phyloP scores from a whole-genome alignment of 768 basidiomycete species.

The Tylopilus vinaceipallidus region DNA sequence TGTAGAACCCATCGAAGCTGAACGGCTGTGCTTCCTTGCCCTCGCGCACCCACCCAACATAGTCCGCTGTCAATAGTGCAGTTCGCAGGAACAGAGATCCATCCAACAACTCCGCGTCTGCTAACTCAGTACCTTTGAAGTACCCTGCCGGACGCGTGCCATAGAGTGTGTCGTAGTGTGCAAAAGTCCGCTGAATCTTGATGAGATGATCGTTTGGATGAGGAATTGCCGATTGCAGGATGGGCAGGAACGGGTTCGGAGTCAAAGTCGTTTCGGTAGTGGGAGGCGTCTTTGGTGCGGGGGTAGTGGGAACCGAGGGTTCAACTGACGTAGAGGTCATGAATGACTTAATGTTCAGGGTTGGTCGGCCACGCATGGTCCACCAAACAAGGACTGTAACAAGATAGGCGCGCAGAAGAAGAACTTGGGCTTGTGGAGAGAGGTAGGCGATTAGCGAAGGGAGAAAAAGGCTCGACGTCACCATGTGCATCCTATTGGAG shows the following conservation, averaged over 20 bases:
- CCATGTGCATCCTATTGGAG: constrained; percentile 25
- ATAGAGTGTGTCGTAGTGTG: constrained; percentile 34
- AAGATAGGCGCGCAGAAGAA: constrained; percentile 33
- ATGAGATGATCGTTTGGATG: constrained; percentile 35
- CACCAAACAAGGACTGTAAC: constrained; percentile 26
- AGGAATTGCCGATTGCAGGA: constrained; percentile 37
- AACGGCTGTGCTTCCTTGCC: constrained; percentile 28
- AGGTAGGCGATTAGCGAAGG: constrained; percentile 21
- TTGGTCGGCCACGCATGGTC: constrained; percentile 30
- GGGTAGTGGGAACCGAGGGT: constrained; percentile 6
- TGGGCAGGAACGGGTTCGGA: constrained; percentile 40
- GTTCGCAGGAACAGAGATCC: constrained; percentile 36
- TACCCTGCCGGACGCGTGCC: constrained; percentile 27
- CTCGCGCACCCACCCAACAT: constrained; percentile 41
- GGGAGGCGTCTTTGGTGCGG: not conserved
- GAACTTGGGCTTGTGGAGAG: constrained; percentile 15
- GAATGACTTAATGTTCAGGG: constrained; percentile 31
- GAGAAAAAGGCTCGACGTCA: constrained; percentile 33
- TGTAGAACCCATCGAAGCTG: constrained; percentile 28
- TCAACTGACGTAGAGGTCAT: constrained; percentile 26
- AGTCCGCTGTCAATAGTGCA: constrained; percentile 30
- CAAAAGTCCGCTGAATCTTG: constrained; percentile 35
- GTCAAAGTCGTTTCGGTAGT: constrained; percentile 14
- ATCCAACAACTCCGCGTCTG: constrained; percentile 32
- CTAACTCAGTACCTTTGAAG: constrained; percentile 29